Evolutionary conservation across 164 flowering plant species (phyloP), one percentile per base, ranked within the genome.

Genomic region (Kingdonia uniflora): DNA sequence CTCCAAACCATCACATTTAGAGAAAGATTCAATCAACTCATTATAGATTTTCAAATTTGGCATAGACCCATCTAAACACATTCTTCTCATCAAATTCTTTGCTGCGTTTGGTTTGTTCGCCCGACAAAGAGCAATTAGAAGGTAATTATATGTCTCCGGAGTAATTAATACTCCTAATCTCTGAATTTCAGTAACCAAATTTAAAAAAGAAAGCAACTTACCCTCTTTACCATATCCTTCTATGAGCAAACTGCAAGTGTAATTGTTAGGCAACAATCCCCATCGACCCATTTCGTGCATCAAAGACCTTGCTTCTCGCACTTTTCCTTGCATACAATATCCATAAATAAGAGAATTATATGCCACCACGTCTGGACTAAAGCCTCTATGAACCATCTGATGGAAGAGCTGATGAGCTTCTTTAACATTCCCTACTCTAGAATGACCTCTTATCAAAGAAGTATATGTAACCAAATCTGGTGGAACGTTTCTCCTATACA

Each of bases 391-490:
- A 59, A 81, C 57, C 89, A 84, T 84, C 21, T 71, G 54, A 56
- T 65, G 76, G 38, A 92, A 88, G 33, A 86, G 65, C 73, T 79
- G 77, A 75, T 79, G 94, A 68, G 88, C 94, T 51, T 86, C 91
- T 43, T 63, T 73, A 26, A 80, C 57, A 54, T 57, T 80, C 37
- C 84, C 84, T 38, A 54, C 63, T 63, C 66, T 84, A 65, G 94
- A 80, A 38, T 79, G 79, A 20, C 91, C 95, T 41, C 76, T 82
- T 63, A 92, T 78, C 73, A 92, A 64, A 25, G 81, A 48, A 12
- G 95, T 86, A 64, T 81, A 77, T 0, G 99, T 63, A 39, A 92
- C 75, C 76, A 92, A 48, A 76, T 92, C 81, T 0, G 96, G 95
- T 15, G 66, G 14, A 42, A 84, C 75, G 12, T 77, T 66, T 54